Evolutionary conservation across 352 stramenopile genomes (phyloP).

Genomic region (Phytophthora citricola): DNA sequence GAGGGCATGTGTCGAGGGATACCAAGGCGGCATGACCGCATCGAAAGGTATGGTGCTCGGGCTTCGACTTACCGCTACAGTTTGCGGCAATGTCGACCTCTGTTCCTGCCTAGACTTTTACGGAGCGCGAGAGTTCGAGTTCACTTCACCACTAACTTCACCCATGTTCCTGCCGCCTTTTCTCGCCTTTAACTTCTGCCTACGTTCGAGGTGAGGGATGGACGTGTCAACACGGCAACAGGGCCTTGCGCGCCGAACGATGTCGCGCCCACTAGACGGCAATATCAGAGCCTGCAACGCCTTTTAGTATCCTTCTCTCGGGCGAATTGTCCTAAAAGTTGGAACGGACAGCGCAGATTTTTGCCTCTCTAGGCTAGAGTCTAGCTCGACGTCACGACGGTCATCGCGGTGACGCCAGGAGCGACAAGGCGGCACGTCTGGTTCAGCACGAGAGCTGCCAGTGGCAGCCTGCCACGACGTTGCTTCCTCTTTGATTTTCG

Average conservation of each 20-base stretch:
- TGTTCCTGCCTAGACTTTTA: too few species aligned
- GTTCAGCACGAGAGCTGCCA: background rate
- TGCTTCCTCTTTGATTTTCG: background rate
- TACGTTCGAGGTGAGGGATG: slow-evolving; percentile 15
- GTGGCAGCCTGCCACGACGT: background rate
- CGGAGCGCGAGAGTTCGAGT: background rate
- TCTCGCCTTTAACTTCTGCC: slow-evolving; percentile 7
- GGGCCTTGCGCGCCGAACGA: slow-evolving; percentile 22
- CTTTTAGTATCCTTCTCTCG: slow-evolving; percentile 3
- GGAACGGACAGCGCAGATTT: background rate
- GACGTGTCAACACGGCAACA: slow-evolving; percentile 16
- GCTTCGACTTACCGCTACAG: background rate
- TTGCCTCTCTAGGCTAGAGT: background rate
- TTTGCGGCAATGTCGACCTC: too few species aligned
- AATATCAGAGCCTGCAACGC: slow-evolving; percentile 18
- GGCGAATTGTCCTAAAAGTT: background rate
- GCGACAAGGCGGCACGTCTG: background rate
- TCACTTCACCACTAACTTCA: slow-evolving; percentile 1
- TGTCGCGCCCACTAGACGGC: slow-evolving; percentile 4
- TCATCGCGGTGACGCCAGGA: background rate
- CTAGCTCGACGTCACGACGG: background rate
- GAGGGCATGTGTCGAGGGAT: slow-evolving; percentile 4
- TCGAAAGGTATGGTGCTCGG: background rate
- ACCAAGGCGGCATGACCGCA: background rate
- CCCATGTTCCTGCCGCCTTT: background rate